These are phyloP conservation scores for Vaccinium darrowii DNA, from an alignment of 148 eudicot species.

Conservation along the genomic window DNA sequence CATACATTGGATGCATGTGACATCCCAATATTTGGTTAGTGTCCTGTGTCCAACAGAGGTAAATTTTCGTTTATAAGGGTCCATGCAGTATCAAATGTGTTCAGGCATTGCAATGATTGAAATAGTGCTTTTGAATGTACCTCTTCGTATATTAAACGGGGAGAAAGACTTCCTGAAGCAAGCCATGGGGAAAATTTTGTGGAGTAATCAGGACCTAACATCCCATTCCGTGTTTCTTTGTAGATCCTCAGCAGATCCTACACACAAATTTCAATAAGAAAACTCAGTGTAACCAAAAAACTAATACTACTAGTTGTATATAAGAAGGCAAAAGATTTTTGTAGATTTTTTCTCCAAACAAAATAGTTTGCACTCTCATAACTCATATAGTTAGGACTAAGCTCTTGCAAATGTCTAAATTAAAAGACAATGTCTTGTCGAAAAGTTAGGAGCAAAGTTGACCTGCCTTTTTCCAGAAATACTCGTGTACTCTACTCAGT, in stretches of 20 bases:
- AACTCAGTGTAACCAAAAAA: no score
- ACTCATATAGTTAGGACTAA: neutral
- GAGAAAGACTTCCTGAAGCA: conserved; percentile 86
- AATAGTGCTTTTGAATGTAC: conserved; percentile 30
- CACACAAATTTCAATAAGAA: neutral
- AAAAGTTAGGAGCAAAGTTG: neutral
- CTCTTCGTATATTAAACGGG: conserved; percentile 81
- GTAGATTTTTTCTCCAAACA: neutral
- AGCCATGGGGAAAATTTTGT: conserved; percentile 99
- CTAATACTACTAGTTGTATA: neutral
- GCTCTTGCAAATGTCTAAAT: no score
- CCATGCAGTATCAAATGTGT: neutral
- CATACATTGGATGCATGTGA: neutral
- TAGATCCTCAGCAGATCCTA: conserved; percentile 73
- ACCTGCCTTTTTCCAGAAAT: conserved; percentile 90
- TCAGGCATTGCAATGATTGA: neutral
- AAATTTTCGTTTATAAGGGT: neutral
- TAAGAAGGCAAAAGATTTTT: neutral
- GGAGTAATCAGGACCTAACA: conserved; percentile 94
- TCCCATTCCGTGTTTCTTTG: conserved; percentile 84
- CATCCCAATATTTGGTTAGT: neutral
- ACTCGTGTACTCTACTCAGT: conserved; percentile 72
- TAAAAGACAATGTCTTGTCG: neutral
- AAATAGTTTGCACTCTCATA: neutral
- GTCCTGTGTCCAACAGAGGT: neutral